Evolutionary conservation across 2,329 filamentous ascomycete species (phyloP).

Genomic region (Ceratocystis destructans): DNA sequence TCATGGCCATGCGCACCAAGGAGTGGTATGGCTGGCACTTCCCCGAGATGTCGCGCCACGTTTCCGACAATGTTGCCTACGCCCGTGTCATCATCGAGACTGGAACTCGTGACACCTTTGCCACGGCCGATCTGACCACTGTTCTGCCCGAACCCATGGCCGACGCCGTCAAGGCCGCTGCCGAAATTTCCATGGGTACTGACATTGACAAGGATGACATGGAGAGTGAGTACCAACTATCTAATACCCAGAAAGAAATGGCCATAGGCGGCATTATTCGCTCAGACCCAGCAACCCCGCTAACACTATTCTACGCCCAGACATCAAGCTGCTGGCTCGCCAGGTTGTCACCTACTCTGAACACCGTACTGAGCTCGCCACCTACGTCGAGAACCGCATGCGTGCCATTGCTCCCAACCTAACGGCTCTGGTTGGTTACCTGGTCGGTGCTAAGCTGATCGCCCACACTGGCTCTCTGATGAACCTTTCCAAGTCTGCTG

Average conservation of each 20-base stretch:
- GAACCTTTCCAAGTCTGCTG: slow-evolving; percentile 87
- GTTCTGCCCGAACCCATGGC: slow-evolving; percentile 95
- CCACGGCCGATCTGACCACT: slow-evolving; percentile 66
- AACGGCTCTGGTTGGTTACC: slow-evolving; percentile 80
- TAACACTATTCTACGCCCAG: background rate
- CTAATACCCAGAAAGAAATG: background rate
- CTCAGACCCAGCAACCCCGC: background rate
- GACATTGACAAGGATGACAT: slow-evolving; percentile 90
- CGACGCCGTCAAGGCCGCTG: slow-evolving; percentile 76
- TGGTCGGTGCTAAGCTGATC: slow-evolving; percentile 89
- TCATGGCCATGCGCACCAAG: slow-evolving; percentile 97
- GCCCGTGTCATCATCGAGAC: slow-evolving; percentile 75
- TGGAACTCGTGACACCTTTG: slow-evolving; percentile 74
- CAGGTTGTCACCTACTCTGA: slow-evolving; percentile 87
- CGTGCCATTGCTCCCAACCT: slow-evolving; percentile 92
- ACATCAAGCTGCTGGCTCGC: slow-evolving; percentile 81
- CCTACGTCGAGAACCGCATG: slow-evolving; percentile 87
- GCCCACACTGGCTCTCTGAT: slow-evolving; percentile 88
- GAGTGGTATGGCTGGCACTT: slow-evolving; percentile 99
- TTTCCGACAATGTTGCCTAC: slow-evolving; percentile 94
- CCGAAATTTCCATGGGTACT: slow-evolving; percentile 96
- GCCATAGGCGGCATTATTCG: too few species aligned
- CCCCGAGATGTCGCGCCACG: slow-evolving; percentile 91
- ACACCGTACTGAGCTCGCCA: slow-evolving; percentile 75
- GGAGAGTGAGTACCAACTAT: slow-evolving; percentile 36